These are phyloP conservation scores for Populus hybrid DNA, from an alignment of 441 rosid species.

Conservation along the genomic window DNA sequence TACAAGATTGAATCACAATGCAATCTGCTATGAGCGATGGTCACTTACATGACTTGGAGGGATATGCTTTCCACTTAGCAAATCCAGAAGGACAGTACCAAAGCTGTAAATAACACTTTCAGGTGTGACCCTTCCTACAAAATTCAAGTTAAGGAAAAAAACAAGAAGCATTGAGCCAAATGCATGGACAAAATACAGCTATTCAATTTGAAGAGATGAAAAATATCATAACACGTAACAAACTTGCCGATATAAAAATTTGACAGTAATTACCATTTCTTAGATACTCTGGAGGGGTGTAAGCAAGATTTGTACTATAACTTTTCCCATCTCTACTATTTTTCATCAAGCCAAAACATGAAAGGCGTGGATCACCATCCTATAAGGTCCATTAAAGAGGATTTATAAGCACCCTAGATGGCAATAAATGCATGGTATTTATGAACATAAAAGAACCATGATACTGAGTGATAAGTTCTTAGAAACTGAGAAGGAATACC, in stretches of 20 bases:
- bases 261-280: slow-evolving; percentile 44
- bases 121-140: slow-evolving; percentile 70
- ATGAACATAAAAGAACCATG: slow-evolving; percentile 4
- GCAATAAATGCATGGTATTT: slow-evolving; percentile 10
- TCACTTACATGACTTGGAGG: slow-evolving; percentile 87
- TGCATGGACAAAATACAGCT: not conserved
- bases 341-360: slow-evolving; percentile 87
- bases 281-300: slow-evolving; percentile 67
- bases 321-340: slow-evolving; percentile 61
- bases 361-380: slow-evolving; percentile 91
- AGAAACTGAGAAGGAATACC: slow-evolving; percentile 39
- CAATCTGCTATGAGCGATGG: not conserved
- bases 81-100: slow-evolving; percentile 80
- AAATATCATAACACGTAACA: not conserved
- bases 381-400: slow-evolving; percentile 31
- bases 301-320: slow-evolving; percentile 69
- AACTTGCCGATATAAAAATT: not conserved
- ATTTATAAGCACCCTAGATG: slow-evolving; percentile 5
- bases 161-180: not conserved
- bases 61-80: slow-evolving; percentile 89
- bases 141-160: not conserved
- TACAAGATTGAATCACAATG: not conserved
- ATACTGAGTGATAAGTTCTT: not conserved
- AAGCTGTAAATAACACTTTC: slow-evolving; percentile 92
- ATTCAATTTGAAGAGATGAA: not conserved